Conservation (phyloP, 306 rosid genomes). For the Cicer chorassanicum region DNA sequence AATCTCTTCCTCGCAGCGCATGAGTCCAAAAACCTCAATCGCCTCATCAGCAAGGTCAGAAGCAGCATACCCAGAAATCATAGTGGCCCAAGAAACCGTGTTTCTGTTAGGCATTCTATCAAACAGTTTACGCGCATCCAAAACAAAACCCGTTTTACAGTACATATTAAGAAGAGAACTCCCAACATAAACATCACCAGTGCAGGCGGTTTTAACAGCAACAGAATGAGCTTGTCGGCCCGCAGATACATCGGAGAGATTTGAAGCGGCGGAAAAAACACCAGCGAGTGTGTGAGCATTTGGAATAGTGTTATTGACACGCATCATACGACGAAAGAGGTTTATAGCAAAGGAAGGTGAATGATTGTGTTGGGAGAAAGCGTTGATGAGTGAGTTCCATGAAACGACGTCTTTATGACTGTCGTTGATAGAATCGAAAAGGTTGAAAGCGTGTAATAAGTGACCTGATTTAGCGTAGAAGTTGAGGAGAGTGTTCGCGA, state of each 20-base stretch:
- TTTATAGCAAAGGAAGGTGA: slow-evolving; percentile 44
- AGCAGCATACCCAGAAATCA: slow-evolving; percentile 78
- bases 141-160: slow-evolving; percentile 59
- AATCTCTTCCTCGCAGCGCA: slow-evolving; percentile 50
- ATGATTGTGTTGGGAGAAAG: slow-evolving; percentile 55
- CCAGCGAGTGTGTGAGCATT: slow-evolving; percentile 75
- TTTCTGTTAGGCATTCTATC: slow-evolving; percentile 71
- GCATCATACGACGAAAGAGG: slow-evolving; percentile 72
- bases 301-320: slow-evolving; percentile 50
- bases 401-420: slow-evolving; percentile 62
- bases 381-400: slow-evolving; percentile 87
- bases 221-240: slow-evolving; percentile 63
- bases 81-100: slow-evolving; percentile 79
- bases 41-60: slow-evolving; percentile 57
- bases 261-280: slow-evolving; percentile 63
- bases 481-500: slow-evolving; percentile 65
- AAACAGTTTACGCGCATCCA: slow-evolving; percentile 73
- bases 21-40: slow-evolving; percentile 50
- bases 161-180: slow-evolving; percentile 73
- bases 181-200: slow-evolving; percentile 72
- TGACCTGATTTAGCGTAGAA: slow-evolving; percentile 65
- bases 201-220: slow-evolving; percentile 59
- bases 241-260: slow-evolving; percentile 35
- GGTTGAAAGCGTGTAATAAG: slow-evolving; percentile 52
- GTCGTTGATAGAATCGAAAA: slow-evolving; percentile 51